Conservation (phyloP, 768 basidiomycete genomes). For the Gelatoporia subvermispora region DNA sequence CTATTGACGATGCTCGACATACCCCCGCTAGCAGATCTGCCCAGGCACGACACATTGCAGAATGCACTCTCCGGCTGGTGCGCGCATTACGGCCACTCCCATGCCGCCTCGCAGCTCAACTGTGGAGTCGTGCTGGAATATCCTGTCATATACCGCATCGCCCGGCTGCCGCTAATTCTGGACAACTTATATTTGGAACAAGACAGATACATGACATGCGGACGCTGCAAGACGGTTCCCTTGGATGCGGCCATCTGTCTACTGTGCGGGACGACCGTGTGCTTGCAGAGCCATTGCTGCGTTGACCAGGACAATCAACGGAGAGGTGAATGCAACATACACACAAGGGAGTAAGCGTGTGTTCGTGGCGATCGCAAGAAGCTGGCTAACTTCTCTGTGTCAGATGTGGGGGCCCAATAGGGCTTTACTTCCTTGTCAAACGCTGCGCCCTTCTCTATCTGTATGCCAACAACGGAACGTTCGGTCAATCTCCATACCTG, state of each 20-base stretch:
- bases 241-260: conserved; percentile 87
- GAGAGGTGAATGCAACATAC: conserved; percentile 92
- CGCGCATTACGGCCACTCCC: conserved; percentile 80
- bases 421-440: conserved; percentile 88
- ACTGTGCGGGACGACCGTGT: conserved; percentile 82
- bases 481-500: conserved; percentile 83
- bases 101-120: conserved; percentile 72
- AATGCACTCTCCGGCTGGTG: conserved; percentile 90
- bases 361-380: not conserved
- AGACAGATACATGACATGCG: conserved; percentile 70
- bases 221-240: conserved; percentile 73
- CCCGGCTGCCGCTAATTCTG: conserved; percentile 73
- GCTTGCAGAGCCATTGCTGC: conserved; percentile 92
- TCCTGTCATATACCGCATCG: conserved; percentile 77
- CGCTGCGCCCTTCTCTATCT: conserved; percentile 87
- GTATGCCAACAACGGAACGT: conserved; percentile 86
- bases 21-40: conserved; percentile 73
- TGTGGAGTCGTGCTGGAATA: conserved; percentile 80
- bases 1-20: conserved; percentile 73
- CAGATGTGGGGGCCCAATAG: conserved; percentile 88
- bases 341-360: conserved; percentile 80
- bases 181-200: conserved; percentile 79
- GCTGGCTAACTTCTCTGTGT: not conserved
- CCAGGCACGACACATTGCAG: conserved; percentile 81
- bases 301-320: conserved; percentile 58